Base-by-base conservation (phyloP, 148 eudicot genomes). In the Linanthus parryae region DNA sequence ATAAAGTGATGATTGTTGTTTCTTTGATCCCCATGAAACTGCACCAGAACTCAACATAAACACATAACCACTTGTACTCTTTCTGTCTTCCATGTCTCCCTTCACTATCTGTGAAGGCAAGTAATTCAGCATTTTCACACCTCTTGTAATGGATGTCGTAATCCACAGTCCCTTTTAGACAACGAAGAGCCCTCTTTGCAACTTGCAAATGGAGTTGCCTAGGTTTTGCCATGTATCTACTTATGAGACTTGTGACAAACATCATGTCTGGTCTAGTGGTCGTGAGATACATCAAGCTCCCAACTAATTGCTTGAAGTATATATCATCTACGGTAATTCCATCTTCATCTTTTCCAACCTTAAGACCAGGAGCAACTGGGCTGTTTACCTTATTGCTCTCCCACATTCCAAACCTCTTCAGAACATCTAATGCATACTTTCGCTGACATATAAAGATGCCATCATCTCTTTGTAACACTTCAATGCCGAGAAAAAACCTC, bases 21-120 rank as follows among this genome's bases (percentile, higher is more conserved):
- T 46, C 17, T 16, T 11, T 6, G 51, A 46, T 0, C 29, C 7
- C 29, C 51, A 46, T 5, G 51, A 28, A 21, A 46, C 27, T 23
- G 51, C 51, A 5, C 28, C 51, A 21, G 15, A 28, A 46, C 28
- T 46, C 29, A 46, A 30, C 4, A 30, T 30, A 9, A 30, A 30
- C 5, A 9, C 34, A 30, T 30, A 30, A 30, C 34, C 34, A 3
- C 5, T 3, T 3, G 28, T 46, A 13, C 50, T 46, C n/a, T 21
- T 46, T 22, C 14, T 20, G 11, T 46, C 50, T 3, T 46, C 50
- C 27, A 46, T 1, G 11, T 4, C 2, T 21, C 50, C 50, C 7
- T 27, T 46, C 50, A 46, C 50, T 46, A 8, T 46, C 50, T 10
- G 50, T 46, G 50, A 46, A 46, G 27, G 28, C 25, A 19, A 19